phyloP scores from a whole-genome alignment of 805 yeast species.

The Cyberlindnera euphorbiae region DNA sequence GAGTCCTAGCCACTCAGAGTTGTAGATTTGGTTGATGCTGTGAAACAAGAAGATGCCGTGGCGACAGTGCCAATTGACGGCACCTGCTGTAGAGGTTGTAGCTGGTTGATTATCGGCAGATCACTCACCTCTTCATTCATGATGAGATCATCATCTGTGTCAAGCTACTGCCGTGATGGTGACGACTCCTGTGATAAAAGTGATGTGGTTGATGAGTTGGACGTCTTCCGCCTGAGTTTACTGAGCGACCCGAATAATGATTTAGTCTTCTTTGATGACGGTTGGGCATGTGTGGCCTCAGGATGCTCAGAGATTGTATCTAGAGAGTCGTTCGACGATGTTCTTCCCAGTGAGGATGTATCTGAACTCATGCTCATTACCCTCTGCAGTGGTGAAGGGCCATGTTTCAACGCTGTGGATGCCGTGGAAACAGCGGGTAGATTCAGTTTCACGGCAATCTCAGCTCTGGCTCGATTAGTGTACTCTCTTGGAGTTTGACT shows the following conservation, averaged over 20 bases:
- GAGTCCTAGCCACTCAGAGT: conserved; percentile 11
- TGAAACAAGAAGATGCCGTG: conserved; percentile 6
- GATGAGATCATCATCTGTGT: conserved; percentile 12
- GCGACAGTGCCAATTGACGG: conserved; percentile 21
- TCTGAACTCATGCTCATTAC: conserved; percentile 24
- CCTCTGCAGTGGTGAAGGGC: conserved; percentile 26
- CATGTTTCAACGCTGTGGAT: conserved; percentile 21
- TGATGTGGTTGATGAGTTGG: conserved; percentile 5
- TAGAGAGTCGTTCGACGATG: conserved; percentile 19
- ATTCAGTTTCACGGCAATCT: conserved; percentile 24
- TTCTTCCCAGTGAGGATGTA: conserved; percentile 16
- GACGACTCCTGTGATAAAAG: conserved; percentile 7
- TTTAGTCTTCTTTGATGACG: conserved; percentile 6
- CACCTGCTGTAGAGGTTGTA: conserved; percentile 22
- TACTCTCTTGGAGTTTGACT: conserved; percentile 27
- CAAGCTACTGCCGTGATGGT: conserved; percentile 3
- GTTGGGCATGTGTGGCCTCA: neutral
- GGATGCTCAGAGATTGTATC: conserved; percentile 15
- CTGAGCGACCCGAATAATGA: conserved; percentile 12
- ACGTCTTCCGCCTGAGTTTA: conserved; percentile 14
- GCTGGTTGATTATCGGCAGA: conserved; percentile 3
- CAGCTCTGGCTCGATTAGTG: conserved; percentile 28
- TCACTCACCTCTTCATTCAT: conserved; percentile 11
- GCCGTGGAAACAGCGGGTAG: conserved; percentile 10
- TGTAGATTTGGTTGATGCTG: conserved; percentile 6